Evolutionary conservation across 495 filamentous ascomycete species (phyloP).

Genomic region (Penicillium roqueforti): DNA sequence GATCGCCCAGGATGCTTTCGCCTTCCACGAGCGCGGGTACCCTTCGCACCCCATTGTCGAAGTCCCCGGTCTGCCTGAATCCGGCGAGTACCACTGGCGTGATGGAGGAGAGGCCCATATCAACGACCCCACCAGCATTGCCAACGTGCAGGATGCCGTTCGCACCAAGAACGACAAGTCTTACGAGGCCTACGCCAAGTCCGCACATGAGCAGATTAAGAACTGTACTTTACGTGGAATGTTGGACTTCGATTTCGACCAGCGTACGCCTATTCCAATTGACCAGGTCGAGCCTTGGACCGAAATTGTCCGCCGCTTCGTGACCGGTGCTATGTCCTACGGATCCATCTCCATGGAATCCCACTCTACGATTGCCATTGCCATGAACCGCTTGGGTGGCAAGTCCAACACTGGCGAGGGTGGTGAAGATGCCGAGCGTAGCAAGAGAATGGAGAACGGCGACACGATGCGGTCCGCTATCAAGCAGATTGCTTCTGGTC

Average conservation of each 20-base stretch:
- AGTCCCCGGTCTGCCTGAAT: constrained; percentile 83
- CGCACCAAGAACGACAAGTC: constrained; percentile 99
- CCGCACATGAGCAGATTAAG: constrained; percentile 97
- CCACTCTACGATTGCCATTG: constrained; percentile 93
- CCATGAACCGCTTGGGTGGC: constrained; percentile 96
- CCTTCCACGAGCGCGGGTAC: constrained; percentile 93
- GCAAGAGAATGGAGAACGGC: constrained; percentile 79
- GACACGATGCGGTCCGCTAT: constrained; percentile 99
- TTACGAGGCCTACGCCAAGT: constrained; percentile 93
- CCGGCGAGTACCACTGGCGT: constrained; percentile 99
- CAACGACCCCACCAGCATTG: constrained; percentile 93
- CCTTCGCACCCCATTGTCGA: constrained; percentile 75
- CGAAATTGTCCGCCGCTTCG: constrained; percentile 95
- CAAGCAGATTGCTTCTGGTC: constrained; percentile 97
- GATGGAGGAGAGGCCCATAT: constrained; percentile 98
- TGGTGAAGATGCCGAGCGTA: constrained; percentile 94
- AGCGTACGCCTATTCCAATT: constrained; percentile 80
- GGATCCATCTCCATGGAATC: constrained; percentile 99
- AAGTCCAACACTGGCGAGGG: constrained; percentile 99
- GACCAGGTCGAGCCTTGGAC: constrained; percentile 99
- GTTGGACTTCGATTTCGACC: constrained; percentile 97
- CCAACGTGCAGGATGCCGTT: constrained; percentile 97
- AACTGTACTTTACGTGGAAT: constrained; percentile 94
- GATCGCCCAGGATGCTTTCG: constrained; percentile 95
- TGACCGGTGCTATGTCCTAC: constrained; percentile 99